Evolutionary conservation across 768 basidiomycete genomes (phyloP).

Genomic region (Mycena vitilis): DNA sequence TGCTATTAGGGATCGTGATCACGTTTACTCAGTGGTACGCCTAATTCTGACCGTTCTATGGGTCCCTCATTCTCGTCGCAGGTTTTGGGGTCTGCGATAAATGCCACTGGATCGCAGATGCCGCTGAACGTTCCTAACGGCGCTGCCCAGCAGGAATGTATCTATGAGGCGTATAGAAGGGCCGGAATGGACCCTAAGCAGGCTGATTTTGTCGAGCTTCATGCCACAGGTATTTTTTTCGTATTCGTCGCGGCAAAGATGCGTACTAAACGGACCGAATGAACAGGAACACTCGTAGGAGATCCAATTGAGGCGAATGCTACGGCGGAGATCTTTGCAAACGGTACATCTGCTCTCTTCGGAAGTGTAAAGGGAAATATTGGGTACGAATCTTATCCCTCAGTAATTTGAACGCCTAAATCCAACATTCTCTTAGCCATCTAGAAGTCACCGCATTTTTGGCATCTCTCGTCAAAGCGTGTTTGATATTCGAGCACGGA

Average conservation of each 20-base stretch:
- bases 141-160: background rate
- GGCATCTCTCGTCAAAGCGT: constrained; percentile 40
- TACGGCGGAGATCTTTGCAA: background rate
- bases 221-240: background rate
- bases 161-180: background rate
- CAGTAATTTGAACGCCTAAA: background rate
- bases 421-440: background rate
- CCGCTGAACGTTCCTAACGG: background rate
- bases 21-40: constrained; percentile 38
- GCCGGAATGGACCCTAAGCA: background rate
- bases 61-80: background rate
- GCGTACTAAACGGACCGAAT: background rate
- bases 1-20: constrained; percentile 45
- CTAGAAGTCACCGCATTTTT: constrained; percentile 9
- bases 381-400: background rate
- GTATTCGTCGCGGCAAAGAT: background rate
- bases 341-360: background rate
- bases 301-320: constrained; percentile 4
- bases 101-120: constrained; percentile 3
- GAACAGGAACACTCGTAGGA: background rate
- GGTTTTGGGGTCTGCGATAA: constrained; percentile 4
- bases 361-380: constrained; percentile 1
- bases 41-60: background rate
- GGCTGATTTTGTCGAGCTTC: constrained; percentile 5
- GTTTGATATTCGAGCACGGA: constrained; percentile 40